These are phyloP conservation scores for Nakaseomyces bracarensis DNA, from an alignment of 1,139 yeast species.

Conservation along the genomic window DNA sequence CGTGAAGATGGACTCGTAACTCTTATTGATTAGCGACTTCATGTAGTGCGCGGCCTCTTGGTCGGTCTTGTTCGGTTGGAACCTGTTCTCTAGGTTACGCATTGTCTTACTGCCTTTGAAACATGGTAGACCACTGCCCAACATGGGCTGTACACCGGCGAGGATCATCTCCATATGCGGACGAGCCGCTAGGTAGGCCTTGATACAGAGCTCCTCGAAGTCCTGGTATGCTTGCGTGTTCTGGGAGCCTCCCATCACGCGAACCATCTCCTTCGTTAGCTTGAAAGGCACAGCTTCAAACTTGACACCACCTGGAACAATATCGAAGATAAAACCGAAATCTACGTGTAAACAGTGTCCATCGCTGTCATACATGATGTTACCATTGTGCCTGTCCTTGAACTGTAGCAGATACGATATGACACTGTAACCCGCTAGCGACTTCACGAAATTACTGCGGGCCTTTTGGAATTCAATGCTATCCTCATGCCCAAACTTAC, in stretches of 20 bases:
- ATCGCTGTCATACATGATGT: constrained; percentile 93
- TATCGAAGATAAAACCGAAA: constrained; percentile 97
- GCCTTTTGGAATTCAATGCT: constrained; percentile 87
- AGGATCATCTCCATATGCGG: constrained; percentile 85
- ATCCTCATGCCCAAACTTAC: constrained; percentile 90
- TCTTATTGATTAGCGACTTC: constrained; percentile 66
- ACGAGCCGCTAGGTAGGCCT: constrained; percentile 83
- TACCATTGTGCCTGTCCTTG: constrained; percentile 98
- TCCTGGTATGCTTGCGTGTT: constrained; percentile 83
- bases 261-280: constrained; percentile 90
- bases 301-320: constrained; percentile 97
- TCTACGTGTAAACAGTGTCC: constrained; percentile 95
- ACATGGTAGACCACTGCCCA: constrained; percentile 92
- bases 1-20: constrained; percentile 82
- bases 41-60: constrained; percentile 77
- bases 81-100: constrained; percentile 64
- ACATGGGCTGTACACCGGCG: constrained; percentile 83
- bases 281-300: constrained; percentile 98
- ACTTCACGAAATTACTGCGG: constrained; percentile 82
- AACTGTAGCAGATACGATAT: constrained; percentile 87
- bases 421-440: constrained; percentile 92
- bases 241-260: constrained; percentile 84
- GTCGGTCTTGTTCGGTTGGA: constrained; percentile 73
- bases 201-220: constrained; percentile 93
- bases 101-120: constrained; percentile 80